Evolutionary conservation across 2,329 filamentous ascomycete genomes (phyloP).

Genomic region (Lachnellula willkommii): DNA sequence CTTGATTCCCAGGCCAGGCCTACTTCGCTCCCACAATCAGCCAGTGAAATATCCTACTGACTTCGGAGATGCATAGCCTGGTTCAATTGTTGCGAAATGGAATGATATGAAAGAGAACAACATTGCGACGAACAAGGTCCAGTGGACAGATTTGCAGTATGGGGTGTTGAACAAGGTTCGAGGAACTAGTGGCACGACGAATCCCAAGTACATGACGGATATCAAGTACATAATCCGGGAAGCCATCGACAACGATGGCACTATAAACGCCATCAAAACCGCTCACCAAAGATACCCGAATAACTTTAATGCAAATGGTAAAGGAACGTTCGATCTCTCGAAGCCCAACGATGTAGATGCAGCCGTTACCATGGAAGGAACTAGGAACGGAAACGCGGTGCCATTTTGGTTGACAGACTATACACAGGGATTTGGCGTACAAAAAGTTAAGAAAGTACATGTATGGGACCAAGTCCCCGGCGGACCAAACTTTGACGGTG

Average conservation of each 20-base stretch:
- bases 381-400: background rate
- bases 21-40: background rate
- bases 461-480: background rate
- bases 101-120: constrained; percentile 2
- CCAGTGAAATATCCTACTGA: background rate
- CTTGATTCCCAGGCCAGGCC: background rate
- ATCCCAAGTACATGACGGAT: background rate
- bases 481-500: background rate
- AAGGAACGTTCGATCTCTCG: constrained; percentile 1
- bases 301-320: background rate
- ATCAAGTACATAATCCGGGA: constrained; percentile 1
- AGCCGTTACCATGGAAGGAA: background rate
- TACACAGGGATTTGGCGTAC: background rate
- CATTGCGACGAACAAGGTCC: background rate
- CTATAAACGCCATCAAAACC: background rate
- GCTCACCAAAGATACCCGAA: background rate
- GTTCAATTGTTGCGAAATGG: background rate
- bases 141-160: background rate
- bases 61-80: background rate
- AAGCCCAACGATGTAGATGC: background rate
- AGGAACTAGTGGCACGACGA: background rate
- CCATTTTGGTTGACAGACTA: background rate
- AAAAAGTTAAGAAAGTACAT: background rate
- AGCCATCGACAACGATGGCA: background rate
- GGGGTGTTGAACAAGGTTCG: background rate